Evolutionary conservation across 768 basidiomycete species (phyloP).

Genomic region (Pleurotus pulmonarius): DNA sequence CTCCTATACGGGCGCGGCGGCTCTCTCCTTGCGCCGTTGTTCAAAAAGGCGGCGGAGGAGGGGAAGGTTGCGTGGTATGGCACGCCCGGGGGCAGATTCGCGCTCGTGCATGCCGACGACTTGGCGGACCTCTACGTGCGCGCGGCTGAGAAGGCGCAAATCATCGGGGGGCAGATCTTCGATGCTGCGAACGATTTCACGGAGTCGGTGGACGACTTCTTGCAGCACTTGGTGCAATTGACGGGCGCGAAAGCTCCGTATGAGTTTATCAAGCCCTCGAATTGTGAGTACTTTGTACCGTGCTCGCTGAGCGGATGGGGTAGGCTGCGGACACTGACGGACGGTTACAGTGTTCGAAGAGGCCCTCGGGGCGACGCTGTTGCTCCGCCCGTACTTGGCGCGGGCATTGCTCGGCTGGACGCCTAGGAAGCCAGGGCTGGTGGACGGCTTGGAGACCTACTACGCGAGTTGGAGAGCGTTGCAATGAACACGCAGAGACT

Average conservation of each 20-base stretch:
- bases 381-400: slow-evolving; percentile 34
- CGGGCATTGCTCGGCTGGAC: slow-evolving; percentile 40
- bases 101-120: slow-evolving; percentile 39
- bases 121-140: slow-evolving; percentile 38
- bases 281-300: background rate
- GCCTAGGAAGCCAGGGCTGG: slow-evolving; percentile 34
- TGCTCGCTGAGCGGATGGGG: background rate
- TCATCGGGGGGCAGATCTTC: slow-evolving; percentile 36
- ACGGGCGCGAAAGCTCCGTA: slow-evolving; percentile 28
- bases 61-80: slow-evolving; percentile 31
- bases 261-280: background rate
- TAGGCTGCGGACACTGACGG: too few relatives aligned
- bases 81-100: slow-evolving; percentile 25
- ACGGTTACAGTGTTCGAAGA: slow-evolving; percentile 29
- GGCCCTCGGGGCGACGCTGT: slow-evolving; percentile 24
- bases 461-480: slow-evolving; percentile 14
- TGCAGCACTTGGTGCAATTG: background rate
- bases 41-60: slow-evolving; percentile 21
- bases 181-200: slow-evolving; percentile 33
- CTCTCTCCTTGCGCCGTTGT: slow-evolving; percentile 29
- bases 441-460: slow-evolving; percentile 40
- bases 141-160: slow-evolving; percentile 32
- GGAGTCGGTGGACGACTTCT: slow-evolving; percentile 33
- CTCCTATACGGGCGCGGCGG: slow-evolving; percentile 38
- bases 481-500: too few relatives aligned